Conservation (phyloP, 2,329 filamentous ascomycete species). For the Penicillium fuscoglaucum region DNA sequence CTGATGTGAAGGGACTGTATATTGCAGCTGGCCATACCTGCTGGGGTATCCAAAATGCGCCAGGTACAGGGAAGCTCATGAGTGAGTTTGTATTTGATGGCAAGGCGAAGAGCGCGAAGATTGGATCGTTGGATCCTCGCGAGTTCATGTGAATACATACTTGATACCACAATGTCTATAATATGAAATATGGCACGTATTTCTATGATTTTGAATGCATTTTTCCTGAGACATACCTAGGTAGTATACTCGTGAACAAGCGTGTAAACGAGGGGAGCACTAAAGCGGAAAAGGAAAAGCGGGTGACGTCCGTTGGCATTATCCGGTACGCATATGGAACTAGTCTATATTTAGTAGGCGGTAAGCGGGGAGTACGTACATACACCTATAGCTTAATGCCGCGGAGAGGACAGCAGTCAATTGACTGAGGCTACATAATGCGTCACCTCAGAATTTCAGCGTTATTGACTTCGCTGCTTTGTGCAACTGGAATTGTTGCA, state of each 20-base stretch:
- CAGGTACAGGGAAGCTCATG: slow-evolving; percentile 79
- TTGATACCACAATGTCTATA: slow-evolving; percentile 3
- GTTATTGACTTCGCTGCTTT: slow-evolving; percentile 31
- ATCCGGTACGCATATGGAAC: not conserved
- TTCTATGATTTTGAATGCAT: not conserved
- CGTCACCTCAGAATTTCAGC: slow-evolving; percentile 30
- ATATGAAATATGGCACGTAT: not conserved
- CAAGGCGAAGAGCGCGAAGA: slow-evolving; percentile 64
- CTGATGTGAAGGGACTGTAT: slow-evolving; percentile 70
- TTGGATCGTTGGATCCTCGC: slow-evolving; percentile 66
- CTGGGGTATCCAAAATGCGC: slow-evolving; percentile 97
- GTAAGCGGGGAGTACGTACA: not conserved
- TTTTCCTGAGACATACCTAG: not conserved
- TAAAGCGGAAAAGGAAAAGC: not conserved
- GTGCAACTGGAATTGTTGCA: slow-evolving; percentile 32
- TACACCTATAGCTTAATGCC: slow-evolving; percentile 5
- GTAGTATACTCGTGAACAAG: not conserved
- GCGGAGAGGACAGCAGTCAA: slow-evolving; percentile 30
- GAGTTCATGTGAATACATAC: slow-evolving; percentile 47
- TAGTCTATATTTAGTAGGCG: not conserved
- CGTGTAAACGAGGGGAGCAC: not conserved
- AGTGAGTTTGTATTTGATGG: slow-evolving; percentile 78
- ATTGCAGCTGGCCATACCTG: slow-evolving; percentile 91
- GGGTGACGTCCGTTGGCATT: not conserved
- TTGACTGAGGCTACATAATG: slow-evolving; percentile 30